These are phyloP conservation scores for Dactylellina leptospora DNA, from an alignment of 2,329 filamentous ascomycete species.

Conservation along the genomic window DNA sequence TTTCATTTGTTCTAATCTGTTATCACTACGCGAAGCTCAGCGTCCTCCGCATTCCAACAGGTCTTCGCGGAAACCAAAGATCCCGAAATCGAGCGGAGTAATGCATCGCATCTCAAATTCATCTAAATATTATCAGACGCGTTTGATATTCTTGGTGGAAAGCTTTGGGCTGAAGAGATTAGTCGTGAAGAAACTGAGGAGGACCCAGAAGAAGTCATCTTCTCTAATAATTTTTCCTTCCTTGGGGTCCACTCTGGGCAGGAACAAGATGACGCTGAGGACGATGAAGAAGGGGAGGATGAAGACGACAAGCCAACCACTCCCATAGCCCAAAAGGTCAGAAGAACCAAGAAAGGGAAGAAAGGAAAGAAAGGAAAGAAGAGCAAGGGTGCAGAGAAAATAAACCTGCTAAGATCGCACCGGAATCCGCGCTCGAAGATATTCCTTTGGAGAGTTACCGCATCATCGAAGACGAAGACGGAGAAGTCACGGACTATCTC, in stretches of 20 bases:
- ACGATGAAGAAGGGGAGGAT: slow-evolving; percentile 55
- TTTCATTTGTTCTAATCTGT: not conserved
- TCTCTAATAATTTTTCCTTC: not conserved
- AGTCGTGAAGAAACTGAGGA: slow-evolving; percentile 13
- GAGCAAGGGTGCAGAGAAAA: slow-evolving; percentile 57
- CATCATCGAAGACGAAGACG: slow-evolving; percentile 61
- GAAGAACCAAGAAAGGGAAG: slow-evolving; percentile 55
- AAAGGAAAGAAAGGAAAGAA: slow-evolving; percentile 58
- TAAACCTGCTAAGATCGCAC: slow-evolving; percentile 47
- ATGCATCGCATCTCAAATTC: slow-evolving; percentile 62
- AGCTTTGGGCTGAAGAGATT: slow-evolving; percentile 54
- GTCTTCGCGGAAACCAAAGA: not conserved
- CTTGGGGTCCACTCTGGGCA: not conserved
- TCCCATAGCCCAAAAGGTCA: not conserved
- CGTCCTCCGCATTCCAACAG: not conserved
- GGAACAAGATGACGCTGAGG: slow-evolving; percentile 55
- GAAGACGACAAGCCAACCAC: slow-evolving; percentile 10
- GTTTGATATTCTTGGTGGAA: slow-evolving; percentile 60
- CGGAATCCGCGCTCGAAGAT: slow-evolving; percentile 58
- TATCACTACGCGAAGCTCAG: not conserved
- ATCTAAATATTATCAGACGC: slow-evolving; percentile 61
- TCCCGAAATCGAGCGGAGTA: slow-evolving; percentile 59
- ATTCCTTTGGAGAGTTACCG: slow-evolving; percentile 63
- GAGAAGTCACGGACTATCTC: slow-evolving; percentile 61
- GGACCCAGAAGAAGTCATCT: not conserved